Evolutionary conservation across 805 yeast species (phyloP).

Genomic region (Peterozyma toletana): DNA sequence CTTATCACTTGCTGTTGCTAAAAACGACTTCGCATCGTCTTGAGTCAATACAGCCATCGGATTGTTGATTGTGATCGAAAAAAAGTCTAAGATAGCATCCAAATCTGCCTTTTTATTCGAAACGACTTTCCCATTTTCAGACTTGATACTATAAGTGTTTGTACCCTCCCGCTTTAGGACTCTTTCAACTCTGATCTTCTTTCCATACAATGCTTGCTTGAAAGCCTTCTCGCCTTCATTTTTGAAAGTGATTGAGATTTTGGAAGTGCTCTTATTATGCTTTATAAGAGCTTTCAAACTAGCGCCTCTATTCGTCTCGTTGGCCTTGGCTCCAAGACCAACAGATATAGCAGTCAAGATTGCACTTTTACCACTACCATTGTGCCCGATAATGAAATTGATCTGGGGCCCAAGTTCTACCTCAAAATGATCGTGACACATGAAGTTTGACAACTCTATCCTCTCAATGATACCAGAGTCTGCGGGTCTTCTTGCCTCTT

Average conservation of each 20-base stretch:
- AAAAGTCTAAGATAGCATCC: slow-evolving; percentile 60
- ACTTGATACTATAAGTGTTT: slow-evolving; percentile 45
- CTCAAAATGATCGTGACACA: slow-evolving; percentile 84
- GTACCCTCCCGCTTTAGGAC: slow-evolving; percentile 47
- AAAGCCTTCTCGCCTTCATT: slow-evolving; percentile 65
- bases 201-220: slow-evolving; percentile 60
- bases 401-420: slow-evolving; percentile 70
- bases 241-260: slow-evolving; percentile 55
- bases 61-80: slow-evolving; percentile 76
- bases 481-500: slow-evolving; percentile 18
- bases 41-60: slow-evolving; percentile 92
- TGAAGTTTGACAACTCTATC: slow-evolving; percentile 64
- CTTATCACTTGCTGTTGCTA: slow-evolving; percentile 67
- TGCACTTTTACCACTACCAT: slow-evolving; percentile 91
- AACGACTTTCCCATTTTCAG: slow-evolving; percentile 42
- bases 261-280: slow-evolving; percentile 68
- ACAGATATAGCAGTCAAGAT: slow-evolving; percentile 80
- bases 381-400: slow-evolving; percentile 82
- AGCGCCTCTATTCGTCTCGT: slow-evolving; percentile 79
- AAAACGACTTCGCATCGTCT: slow-evolving; percentile 86
- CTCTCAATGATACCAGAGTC: slow-evolving; percentile 63
- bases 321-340: slow-evolving; percentile 84
- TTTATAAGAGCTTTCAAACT: slow-evolving; percentile 63
- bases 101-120: slow-evolving; percentile 59
- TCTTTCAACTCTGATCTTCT: slow-evolving; percentile 63